Conservation (phyloP, 495 filamentous ascomycete species). For the Penicillium parvum region DNA sequence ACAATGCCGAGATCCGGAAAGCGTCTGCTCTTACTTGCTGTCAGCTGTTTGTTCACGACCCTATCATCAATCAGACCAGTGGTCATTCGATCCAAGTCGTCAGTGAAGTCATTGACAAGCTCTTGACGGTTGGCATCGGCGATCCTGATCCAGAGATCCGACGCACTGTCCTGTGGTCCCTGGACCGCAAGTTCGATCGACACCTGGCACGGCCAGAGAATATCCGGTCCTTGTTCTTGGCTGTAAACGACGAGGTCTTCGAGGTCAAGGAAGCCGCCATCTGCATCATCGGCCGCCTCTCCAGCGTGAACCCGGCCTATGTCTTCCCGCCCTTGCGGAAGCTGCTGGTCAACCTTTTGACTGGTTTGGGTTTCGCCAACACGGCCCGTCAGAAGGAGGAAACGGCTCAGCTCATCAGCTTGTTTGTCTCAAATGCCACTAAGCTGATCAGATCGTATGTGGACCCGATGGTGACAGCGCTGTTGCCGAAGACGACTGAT, state of each 20-base stretch:
- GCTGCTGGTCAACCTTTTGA: constrained; percentile 89
- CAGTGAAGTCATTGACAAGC: constrained; percentile 92
- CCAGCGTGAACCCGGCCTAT: constrained; percentile 89
- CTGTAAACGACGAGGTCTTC: constrained; percentile 93
- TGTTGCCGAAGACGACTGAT: constrained; percentile 85
- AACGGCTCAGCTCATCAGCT: constrained; percentile 84
- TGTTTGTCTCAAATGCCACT: constrained; percentile 86
- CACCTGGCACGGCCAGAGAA: constrained; percentile 95
- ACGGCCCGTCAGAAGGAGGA: constrained; percentile 91
- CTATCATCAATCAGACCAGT: constrained; percentile 96
- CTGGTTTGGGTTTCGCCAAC: constrained; percentile 93
- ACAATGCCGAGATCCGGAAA: constrained; percentile 88
- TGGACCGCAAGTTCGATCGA: constrained; percentile 91
- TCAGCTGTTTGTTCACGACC: constrained; percentile 92
- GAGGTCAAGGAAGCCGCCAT: constrained; percentile 90
- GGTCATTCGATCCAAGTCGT: constrained; percentile 95
- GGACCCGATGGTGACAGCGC: constrained; percentile 84
- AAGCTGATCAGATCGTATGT: constrained; percentile 92
- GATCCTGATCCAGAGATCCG: constrained; percentile 88
- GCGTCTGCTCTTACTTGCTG: constrained; percentile 95
- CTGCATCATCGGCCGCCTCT: constrained; percentile 89
- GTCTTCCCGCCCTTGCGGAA: constrained; percentile 94
- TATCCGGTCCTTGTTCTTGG: constrained; percentile 89
- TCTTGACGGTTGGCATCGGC: constrained; percentile 89
- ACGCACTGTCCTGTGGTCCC: constrained; percentile 75